Percentiles rank a stretch among this genome's conserved stretches.
These are phyloP conservation scores for Triticum dicoccoides DNA, from an alignment of 176 grass and related monocot species.

Conservation along the genomic window DNA sequence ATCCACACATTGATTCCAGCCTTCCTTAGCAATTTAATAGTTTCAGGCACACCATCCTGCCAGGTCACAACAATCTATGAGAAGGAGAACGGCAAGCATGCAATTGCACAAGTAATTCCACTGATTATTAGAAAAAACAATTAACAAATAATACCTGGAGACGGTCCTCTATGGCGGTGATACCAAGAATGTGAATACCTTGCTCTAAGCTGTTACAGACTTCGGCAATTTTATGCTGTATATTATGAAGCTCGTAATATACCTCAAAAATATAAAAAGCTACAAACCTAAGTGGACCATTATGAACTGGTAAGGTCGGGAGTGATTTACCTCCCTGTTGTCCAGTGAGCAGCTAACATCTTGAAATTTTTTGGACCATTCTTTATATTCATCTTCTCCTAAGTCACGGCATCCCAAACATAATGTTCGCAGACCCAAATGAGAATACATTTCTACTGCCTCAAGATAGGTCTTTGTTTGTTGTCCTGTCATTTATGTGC, in stretches of 20 bases:
- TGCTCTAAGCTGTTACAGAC: conserved; percentile 69
- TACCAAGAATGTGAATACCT: conserved; percentile 85
- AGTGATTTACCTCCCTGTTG: conserved; percentile 63
- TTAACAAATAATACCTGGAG: conserved; percentile 64
- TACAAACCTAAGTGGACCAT: neutral
- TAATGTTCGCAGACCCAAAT: conserved; percentile 78
- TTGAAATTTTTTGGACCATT: conserved; percentile 79
- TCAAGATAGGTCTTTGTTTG: conserved; percentile 58
- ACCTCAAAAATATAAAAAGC: neutral
- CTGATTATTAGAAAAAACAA: conserved; percentile 4
- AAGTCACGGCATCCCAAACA: conserved; percentile 83
- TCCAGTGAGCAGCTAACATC: conserved; percentile 76
- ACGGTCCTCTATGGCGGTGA: conserved; percentile 91
- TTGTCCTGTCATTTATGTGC: conserved; percentile 49
- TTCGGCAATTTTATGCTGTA: conserved; percentile 70
- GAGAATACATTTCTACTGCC: conserved; percentile 91
- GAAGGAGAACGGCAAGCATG: neutral
- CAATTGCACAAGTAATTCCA: conserved; percentile 1
- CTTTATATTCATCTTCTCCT: conserved; percentile 70
- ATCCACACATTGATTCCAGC: conserved; percentile 98
- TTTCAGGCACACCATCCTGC: conserved; percentile 95
- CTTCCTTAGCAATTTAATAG: conserved; percentile 76
- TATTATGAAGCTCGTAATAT: conserved; percentile 16
- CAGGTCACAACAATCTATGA: conserved; percentile 31
- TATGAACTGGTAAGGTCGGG: neutral